Conservation (phyloP, 371 early-diverging fungal species). For the Apophysomyces trapeziformis region DNA sequence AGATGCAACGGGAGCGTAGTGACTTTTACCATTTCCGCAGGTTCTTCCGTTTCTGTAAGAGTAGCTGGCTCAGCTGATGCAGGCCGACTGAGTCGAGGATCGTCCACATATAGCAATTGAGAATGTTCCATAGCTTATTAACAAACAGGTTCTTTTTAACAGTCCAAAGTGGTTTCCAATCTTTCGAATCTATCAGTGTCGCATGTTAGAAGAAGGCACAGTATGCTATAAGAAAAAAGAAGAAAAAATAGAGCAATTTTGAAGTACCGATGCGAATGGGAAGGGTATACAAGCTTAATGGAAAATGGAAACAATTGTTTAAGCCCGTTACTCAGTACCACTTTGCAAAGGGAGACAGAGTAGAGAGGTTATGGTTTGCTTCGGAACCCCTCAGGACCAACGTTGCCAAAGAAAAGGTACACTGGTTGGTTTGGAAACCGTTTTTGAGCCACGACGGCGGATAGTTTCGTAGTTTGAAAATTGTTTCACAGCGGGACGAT, state of each 20-base stretch:
- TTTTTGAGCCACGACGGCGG: too few relatives aligned
- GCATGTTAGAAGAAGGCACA: not conserved
- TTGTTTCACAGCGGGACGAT: too few relatives aligned
- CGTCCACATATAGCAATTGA: not conserved
- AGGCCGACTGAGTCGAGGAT: conserved; percentile 12
- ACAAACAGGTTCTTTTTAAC: conserved; percentile 8
- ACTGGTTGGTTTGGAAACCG: too few relatives aligned
- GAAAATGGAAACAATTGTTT: too few relatives aligned
- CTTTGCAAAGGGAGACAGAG: too few relatives aligned
- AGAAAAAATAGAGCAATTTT: not conserved
- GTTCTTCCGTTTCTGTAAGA: conserved; percentile 1
- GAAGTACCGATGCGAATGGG: too few relatives aligned
- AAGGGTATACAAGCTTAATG: too few relatives aligned
- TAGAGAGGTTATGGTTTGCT: too few relatives aligned
- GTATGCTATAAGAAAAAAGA: not conserved
- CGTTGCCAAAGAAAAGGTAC: too few relatives aligned
- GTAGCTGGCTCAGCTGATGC: conserved; percentile 13
- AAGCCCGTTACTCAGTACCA: too few relatives aligned
- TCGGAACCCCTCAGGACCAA: too few relatives aligned
- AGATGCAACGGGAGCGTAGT: not conserved
- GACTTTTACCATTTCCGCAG: not conserved
- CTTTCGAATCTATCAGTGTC: conserved; percentile 14
- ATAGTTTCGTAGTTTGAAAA: too few relatives aligned
- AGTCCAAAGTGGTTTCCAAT: conserved; percentile 16
- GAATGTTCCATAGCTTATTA: not conserved